A percentile compares a stretch with the other conserved stretches of the same genome.
phyloP scores from a whole-genome alignment of 805 yeast species.

The Grigorovia jiainica region DNA sequence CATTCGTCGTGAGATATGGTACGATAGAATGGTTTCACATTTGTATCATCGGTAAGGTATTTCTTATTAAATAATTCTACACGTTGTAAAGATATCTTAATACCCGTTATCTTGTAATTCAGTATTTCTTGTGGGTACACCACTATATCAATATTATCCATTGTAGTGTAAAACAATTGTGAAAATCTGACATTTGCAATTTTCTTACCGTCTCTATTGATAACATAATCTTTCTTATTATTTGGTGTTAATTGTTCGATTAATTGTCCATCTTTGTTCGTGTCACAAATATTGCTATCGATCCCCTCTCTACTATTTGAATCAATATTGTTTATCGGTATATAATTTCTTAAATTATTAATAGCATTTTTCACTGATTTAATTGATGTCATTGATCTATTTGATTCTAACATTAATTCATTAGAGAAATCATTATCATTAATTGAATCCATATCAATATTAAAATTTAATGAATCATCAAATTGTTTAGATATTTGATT shows the following conservation, averaged over 20 bases:
- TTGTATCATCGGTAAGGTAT: slow-evolving; percentile 14
- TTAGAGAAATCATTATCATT: slow-evolving; percentile 1
- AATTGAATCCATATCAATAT: background rate
- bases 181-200: slow-evolving; percentile 34
- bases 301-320: no score
- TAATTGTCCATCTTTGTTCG: slow-evolving; percentile 3
- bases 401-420: background rate
- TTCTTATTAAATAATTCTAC: slow-evolving; percentile 30
- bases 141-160: slow-evolving; percentile 36
- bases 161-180: slow-evolving; percentile 34
- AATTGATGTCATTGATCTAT: background rate
- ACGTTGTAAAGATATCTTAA: slow-evolving; percentile 28
- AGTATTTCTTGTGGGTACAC: slow-evolving; percentile 25
- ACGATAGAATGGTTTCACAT: slow-evolving; percentile 12
- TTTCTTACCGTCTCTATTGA: slow-evolving; percentile 33
- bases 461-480: slow-evolving; percentile 1
- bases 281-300: background rate
- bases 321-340: background rate
- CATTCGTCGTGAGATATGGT: slow-evolving; percentile 26
- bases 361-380: background rate
- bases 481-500: slow-evolving; percentile 21
- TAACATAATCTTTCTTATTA: slow-evolving; percentile 30
- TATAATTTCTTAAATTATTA: background rate
- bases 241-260: slow-evolving; percentile 17
- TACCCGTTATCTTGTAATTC: slow-evolving; percentile 32